Percentiles rank a stretch among this genome's conserved stretches.
Conservation (phyloP, 176 grass and related monocot genomes). For the Zea luxurians region DNA sequence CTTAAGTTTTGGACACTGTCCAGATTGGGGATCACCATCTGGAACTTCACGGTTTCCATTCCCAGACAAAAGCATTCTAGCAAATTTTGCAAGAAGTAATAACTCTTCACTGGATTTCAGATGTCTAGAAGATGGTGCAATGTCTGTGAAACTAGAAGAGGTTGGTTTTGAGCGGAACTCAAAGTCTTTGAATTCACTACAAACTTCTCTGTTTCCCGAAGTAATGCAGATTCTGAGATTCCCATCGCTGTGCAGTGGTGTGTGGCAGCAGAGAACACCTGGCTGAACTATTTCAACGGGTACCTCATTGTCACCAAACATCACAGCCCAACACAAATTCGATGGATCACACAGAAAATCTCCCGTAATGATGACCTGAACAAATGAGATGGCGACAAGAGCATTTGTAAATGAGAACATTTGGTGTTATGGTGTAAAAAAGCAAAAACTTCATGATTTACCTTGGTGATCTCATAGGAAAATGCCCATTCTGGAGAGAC, state of each 20-base stretch:
- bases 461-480: constrained; percentile 86
- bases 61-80: constrained; percentile 63
- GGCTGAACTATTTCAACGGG: constrained; percentile 85
- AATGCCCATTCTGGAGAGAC: constrained; percentile 97
- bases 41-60: constrained; percentile 39
- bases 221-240: constrained; percentile 72
- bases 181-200: constrained; percentile 82
- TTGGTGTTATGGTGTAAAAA: constrained; percentile 8
- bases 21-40: constrained; percentile 29
- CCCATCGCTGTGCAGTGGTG: constrained; percentile 63
- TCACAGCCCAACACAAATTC: constrained; percentile 58
- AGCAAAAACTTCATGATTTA: constrained; percentile 37
- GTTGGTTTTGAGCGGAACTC: constrained; percentile 63
- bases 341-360: constrained; percentile 70
- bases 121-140: constrained; percentile 39
- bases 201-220: constrained; percentile 78
- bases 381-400: constrained; percentile 5
- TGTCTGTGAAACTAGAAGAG: constrained; percentile 36
- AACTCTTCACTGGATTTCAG: constrained; percentile 65
- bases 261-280: constrained; percentile 82
- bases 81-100: constrained; percentile 66
- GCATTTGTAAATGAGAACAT: constrained; percentile 32
- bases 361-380: constrained; percentile 91
- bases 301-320: constrained; percentile 80
- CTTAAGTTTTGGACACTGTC: constrained; percentile 45